Conservation (phyloP, 331 rosid species). For the Malus hybrid region DNA sequence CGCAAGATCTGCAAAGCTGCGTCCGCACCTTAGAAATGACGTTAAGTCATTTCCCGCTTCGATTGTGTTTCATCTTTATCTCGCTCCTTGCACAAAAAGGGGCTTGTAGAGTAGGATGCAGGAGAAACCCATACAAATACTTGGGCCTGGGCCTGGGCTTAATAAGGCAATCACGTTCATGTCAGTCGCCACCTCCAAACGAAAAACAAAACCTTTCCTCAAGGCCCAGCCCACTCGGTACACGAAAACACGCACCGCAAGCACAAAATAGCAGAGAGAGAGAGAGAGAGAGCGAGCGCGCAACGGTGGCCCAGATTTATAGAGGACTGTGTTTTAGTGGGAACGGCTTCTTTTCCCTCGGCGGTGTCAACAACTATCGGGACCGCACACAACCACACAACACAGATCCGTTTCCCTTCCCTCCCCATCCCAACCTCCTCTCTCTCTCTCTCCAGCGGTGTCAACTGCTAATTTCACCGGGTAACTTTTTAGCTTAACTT, state of each 20-base stretch:
- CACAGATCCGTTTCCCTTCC: neutral
- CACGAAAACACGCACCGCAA: neutral
- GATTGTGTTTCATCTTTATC: no score
- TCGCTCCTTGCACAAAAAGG: no score
- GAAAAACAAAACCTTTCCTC: neutral
- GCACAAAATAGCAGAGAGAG: neutral
- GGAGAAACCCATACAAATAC: no score
- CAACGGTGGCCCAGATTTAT: conserved; percentile 63
- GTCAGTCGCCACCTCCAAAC: neutral
- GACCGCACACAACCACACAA: conserved; percentile 11
- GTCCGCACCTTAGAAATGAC: no score
- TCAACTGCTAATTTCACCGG: conserved; percentile 7
- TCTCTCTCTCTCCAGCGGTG: neutral
- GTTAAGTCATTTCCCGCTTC: no score
- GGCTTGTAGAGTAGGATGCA: no score
- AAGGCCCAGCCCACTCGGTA: neutral
- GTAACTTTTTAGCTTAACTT: neutral
- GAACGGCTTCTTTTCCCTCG: conserved; percentile 42
- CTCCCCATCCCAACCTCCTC: conserved; percentile 9
- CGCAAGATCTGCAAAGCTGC: no score
- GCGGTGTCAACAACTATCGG: conserved; percentile 33
- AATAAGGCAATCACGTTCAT: neutral
- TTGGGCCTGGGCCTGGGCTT: neutral
- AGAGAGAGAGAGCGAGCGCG: neutral
- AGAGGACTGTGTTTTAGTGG: conserved; percentile 15